A percentile compares a stretch with the other conserved stretches of the same genome.
Conservation (phyloP, 768 basidiomycete genomes). For the Coprinellus aureogranulatus region DNA sequence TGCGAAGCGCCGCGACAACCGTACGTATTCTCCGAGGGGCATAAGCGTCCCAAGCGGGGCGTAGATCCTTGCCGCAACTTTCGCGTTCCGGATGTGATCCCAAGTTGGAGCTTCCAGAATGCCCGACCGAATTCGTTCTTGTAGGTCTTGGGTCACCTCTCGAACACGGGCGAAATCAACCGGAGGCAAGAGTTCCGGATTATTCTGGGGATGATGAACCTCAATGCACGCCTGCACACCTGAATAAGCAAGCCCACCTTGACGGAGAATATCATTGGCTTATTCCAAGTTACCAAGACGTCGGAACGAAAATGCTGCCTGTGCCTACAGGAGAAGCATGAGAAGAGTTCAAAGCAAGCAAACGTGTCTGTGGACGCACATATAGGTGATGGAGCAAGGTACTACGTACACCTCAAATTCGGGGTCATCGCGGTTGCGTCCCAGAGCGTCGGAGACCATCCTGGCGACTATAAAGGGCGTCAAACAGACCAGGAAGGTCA, state of each 20-base stretch:
- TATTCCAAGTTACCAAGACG: constrained; percentile 79
- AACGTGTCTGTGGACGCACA: constrained; percentile 38
- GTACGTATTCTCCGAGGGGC: constrained; percentile 81
- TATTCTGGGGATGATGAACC: constrained; percentile 57
- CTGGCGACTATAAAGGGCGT: constrained; percentile 59
- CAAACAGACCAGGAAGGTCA: neutral
- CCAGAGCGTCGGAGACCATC: constrained; percentile 74
- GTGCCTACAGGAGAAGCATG: constrained; percentile 48
- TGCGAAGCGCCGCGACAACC: constrained; percentile 70
- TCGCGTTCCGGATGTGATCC: constrained; percentile 71
- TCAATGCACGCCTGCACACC: too few species aligned
- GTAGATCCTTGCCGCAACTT: constrained; percentile 77
- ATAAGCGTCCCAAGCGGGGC: constrained; percentile 85
- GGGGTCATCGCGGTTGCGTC: constrained; percentile 62
- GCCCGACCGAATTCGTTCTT: constrained; percentile 68
- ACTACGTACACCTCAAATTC: constrained; percentile 71
- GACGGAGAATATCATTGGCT: constrained; percentile 62
- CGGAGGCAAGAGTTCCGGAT: constrained; percentile 70
- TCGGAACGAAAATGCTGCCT: constrained; percentile 86
- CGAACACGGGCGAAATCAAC: constrained; percentile 63
- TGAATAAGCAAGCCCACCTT: constrained; percentile 52
- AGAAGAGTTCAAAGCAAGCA: constrained; percentile 6
- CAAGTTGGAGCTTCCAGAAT: constrained; percentile 86
- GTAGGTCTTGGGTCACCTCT: constrained; percentile 56
- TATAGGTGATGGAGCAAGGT: constrained; percentile 82